Conservation (phyloP, 768 basidiomycete genomes). For the Boletus sp. region DNA sequence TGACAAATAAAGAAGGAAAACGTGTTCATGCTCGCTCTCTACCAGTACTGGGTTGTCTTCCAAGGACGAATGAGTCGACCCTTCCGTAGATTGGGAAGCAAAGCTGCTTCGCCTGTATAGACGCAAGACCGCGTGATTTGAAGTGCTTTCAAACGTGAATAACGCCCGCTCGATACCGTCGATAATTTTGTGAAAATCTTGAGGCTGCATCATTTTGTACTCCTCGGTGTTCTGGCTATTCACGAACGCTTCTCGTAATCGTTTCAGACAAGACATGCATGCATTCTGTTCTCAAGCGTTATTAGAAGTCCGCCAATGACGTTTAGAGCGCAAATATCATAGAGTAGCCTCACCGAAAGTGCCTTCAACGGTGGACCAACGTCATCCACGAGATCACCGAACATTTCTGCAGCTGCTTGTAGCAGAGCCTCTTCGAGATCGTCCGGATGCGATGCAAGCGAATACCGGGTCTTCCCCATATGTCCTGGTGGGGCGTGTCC, state of each 20-base stretch:
- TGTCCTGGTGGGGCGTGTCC: constrained; percentile 12
- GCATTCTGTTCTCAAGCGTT: constrained; percentile 42
- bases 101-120: constrained; percentile 58
- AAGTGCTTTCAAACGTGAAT: constrained; percentile 74
- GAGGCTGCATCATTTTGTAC: constrained; percentile 40
- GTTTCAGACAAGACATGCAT: constrained; percentile 56
- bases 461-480: constrained; percentile 24
- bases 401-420: constrained; percentile 64
- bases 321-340: neutral
- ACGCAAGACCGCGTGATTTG: constrained; percentile 78
- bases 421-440: constrained; percentile 39
- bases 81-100: constrained; percentile 10
- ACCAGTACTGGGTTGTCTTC: constrained; percentile 37
- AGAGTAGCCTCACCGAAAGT: constrained; percentile 53
- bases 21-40: constrained; percentile 68
- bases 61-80: constrained; percentile 14
- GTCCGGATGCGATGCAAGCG: constrained; percentile 36
- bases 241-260: constrained; percentile 64
- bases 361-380: constrained; percentile 73
- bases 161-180: constrained; percentile 68
- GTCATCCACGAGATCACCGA: constrained; percentile 77
- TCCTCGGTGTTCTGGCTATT: constrained; percentile 32
- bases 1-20: constrained; percentile 91
- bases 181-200: constrained; percentile 63
- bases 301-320: constrained; percentile 5